A percentile compares a stretch with the other conserved stretches of the same genome.
Conservation (phyloP, 257 asterid genomes). For the Pogostemon cablin region DNA sequence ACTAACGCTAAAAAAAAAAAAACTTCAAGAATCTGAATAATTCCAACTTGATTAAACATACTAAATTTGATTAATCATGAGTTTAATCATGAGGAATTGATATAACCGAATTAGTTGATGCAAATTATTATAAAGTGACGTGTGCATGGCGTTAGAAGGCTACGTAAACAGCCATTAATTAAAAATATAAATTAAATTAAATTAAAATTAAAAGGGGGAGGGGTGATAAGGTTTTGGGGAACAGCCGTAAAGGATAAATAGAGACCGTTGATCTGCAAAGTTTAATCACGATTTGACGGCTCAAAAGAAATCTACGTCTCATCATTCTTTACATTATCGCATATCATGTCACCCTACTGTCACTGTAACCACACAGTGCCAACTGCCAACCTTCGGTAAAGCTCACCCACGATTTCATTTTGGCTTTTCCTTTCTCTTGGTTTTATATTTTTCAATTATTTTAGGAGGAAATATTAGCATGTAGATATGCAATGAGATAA, state of each 20-base stretch:
- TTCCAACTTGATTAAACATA: no score
- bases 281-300: slow-evolving; percentile 35
- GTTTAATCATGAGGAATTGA: no score
- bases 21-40: no score
- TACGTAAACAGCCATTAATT: background rate
- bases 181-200: background rate
- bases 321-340: background rate
- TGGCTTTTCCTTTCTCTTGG: no score
- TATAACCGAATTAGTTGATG: no score
- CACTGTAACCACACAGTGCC: slow-evolving; percentile 6
- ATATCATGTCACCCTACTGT: slow-evolving; percentile 12
- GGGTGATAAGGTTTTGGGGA: slow-evolving; percentile 28
- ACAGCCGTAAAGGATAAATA: slow-evolving; percentile 28
- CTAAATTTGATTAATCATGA: no score
- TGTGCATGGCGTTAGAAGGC: slow-evolving; percentile 26
- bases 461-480: no score
- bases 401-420: background rate
- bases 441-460: no score
- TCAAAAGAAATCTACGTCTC: background rate
- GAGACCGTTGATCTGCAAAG: slow-evolving; percentile 35
- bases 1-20: no score
- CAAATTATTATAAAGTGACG: background rate
- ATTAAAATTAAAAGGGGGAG: background rate
- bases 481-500: no score
- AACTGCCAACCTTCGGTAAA: background rate